A percentile compares a stretch with the other conserved stretches of the same genome.
Conservation (phyloP, 2,329 filamentous ascomycete species). For the Periconia sp. region DNA sequence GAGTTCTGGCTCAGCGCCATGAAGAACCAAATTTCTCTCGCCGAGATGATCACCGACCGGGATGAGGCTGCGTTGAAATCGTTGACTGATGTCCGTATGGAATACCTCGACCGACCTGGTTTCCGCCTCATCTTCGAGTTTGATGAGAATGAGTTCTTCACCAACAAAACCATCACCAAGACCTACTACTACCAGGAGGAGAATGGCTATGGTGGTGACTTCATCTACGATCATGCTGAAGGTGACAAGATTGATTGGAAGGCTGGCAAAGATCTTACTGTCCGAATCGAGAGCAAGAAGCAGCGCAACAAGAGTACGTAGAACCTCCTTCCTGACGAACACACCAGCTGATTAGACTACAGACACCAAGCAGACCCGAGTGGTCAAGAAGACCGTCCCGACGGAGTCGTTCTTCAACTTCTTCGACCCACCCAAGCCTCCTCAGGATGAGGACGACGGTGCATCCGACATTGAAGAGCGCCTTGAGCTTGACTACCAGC, state of each 20-base stretch:
- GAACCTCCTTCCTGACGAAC: neutral
- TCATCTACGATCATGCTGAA: constrained; percentile 99
- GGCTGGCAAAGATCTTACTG: constrained; percentile 86
- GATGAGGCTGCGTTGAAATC: constrained; percentile 92
- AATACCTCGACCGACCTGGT: constrained; percentile 96
- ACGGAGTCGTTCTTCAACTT: constrained; percentile 98
- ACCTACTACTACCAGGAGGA: constrained; percentile 99
- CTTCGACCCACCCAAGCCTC: constrained; percentile 92
- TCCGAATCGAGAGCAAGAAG: constrained; percentile 98
- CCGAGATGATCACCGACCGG: constrained; percentile 97
- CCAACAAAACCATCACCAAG: constrained; percentile 95
- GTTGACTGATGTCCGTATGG: constrained; percentile 93
- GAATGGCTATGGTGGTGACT: constrained; percentile 97
- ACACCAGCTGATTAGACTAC: constrained; percentile 17
- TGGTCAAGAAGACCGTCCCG: constrained; percentile 98
- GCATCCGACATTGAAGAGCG: constrained; percentile 94
- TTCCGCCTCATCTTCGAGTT: constrained; percentile 99
- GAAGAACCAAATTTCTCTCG: constrained; percentile 98
- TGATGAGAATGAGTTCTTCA: constrained; percentile 91
- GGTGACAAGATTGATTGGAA: constrained; percentile 99
- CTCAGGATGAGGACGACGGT: constrained; percentile 74
- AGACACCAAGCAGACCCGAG: constrained; percentile 99
- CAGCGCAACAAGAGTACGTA: constrained; percentile 97
- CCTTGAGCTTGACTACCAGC: constrained; percentile 96
- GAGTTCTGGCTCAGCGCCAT: constrained; percentile 99